Evolutionary conservation across 208 protist genomes (phyloP), one percentile per base, ranked within the genome.

Genomic region (Crithidia sp.): DNA sequence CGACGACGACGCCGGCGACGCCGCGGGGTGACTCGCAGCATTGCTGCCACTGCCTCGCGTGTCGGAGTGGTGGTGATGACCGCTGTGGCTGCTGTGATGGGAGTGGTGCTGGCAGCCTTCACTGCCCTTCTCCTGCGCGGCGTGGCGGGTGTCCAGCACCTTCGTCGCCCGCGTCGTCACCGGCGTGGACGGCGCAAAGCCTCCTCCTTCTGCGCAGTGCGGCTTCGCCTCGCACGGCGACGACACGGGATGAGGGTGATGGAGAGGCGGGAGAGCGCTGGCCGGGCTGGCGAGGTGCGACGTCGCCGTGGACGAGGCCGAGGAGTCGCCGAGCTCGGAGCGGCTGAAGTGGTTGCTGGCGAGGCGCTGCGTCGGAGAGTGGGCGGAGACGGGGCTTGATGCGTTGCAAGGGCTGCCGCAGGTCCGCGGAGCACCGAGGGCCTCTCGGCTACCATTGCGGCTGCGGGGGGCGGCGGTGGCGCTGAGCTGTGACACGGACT

Each of bases 231-330:
- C 28, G 28, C 28, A 28, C 28, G 28, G 28, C 28, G 28, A 28
- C 28, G 28, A 28, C 28, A 28, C 28, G 28, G 28, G 28, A 28
- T 28, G 28, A 28, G 28, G 28, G 28, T 28, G 28, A 28, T 28
- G 28, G 28, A 28, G 28, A 2, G 28, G 28, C 28, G 28, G 28
- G 28, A 28, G 28, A 28, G 28, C 28, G 28, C 12, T 41, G 10
- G 45, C 41, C 13, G 61, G 61, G n/a, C 61, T 66, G 5, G 61
- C 54, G 28, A 66, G 52, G 61, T 54, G 61, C 19, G 61, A 66
- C 10, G 61, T 66, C n/a, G 28, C 14, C 17, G 61, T 66, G 28
- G 28, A 52, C 17, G 61, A 40, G 45, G 61, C 4, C 16, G 54
- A 45, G 19, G 61, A 66, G 61, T 66, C 61, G 12, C n/a, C 61